Evolutionary conservation across 768 basidiomycete genomes (phyloP), one percentile per base, ranked within the genome.

Genomic region (Rhodotorula graminis): DNA sequence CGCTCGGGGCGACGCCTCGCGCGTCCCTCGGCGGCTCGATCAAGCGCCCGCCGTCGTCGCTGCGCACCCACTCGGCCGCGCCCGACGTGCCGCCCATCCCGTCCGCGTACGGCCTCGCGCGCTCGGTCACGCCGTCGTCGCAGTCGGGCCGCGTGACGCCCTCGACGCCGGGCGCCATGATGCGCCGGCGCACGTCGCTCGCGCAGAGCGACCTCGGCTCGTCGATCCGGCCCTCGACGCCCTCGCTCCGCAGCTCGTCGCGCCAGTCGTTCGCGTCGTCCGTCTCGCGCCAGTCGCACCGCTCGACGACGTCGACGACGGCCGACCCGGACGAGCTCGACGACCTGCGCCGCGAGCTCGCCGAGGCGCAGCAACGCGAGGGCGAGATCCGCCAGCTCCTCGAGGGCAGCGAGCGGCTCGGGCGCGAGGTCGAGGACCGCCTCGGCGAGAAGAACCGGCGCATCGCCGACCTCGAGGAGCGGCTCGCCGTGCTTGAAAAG

Each of bases 221-320:
- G 64, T 27, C 29, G 29, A 46, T 8, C 57, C 67, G 1, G 6
- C 74, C 70, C 1, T 42, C 56, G 8, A 72, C 71, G 3, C 75
- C 67, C 5, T 50, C 46, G 21, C 27, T 59, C 19, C 68, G 75
- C 16, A 47, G 47, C 44, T n/a, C 53, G 3, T 72, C 71, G 25
- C 68, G 75, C 0, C 75, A 76, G 40, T 72, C 71, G 8, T 61
- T 73, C 44, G 75, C 75, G 0, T 76, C 75, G 18, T 64, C 58
- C 50, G 57, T 69, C 29, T 75, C 74, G 49, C 60, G 74, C 2
- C 66, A 68, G 42, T 71, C 70, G 10, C 63, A 67, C 16, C 62
- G 65, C 29, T 67, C 91, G 84, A 93, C 40, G 67, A 86, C 81
- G 77, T 67, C 91, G 84, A 93, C 33, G 67, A 86, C 81, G 77